Evolutionary conservation across 257 asterid species (phyloP), one percentile per base, ranked within the genome.

Genomic region (Solanum tarapatanum): DNA sequence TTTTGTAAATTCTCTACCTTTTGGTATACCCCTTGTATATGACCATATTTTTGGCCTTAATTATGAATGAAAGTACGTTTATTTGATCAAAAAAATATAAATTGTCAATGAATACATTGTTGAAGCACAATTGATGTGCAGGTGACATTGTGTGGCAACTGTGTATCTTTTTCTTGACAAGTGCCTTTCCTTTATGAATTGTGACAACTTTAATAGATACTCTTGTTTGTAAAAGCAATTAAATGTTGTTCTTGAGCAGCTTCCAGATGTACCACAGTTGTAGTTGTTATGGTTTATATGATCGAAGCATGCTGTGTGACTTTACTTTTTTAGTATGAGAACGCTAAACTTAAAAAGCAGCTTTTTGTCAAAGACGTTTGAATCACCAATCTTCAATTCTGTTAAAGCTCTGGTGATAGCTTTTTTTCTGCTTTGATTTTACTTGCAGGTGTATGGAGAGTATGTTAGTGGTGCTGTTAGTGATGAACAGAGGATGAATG

Each of bases 381-480:
- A 17, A 82, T 82, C 6, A 82, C 11, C 17, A 1, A 28, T 48
- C 76, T 86, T 73, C 13, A n/a, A 21, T 45, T 84, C 39, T 16
- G 21, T 7, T 28, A 24, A 51, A 66, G 33, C 26, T 35, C 43
- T 64, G 77, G 55, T 14, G 36, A 37, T 84, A 84, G 58, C 51
- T 24, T 82, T 72, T 37, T 35, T 77, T 80, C 84, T 85, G 84
- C 72, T 76, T 77, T 14, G 11, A 28, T 82, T 79, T 33, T 86
- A 21, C 12, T 85, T 88, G n/a, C 89, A 97, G 99, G 99, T 92
- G 86, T 97, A 95, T 91, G 99, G 99, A 83, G 99, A 97, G 89
- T 97, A 93, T 66, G 98, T 97, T 88, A 97, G 90, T 92, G 99
- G 99, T 88, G 90, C 98, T 64, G 86, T 97, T 73, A 97, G 84